Conservation (phyloP, 345 rosid species). For the Citrus reticulata region DNA sequence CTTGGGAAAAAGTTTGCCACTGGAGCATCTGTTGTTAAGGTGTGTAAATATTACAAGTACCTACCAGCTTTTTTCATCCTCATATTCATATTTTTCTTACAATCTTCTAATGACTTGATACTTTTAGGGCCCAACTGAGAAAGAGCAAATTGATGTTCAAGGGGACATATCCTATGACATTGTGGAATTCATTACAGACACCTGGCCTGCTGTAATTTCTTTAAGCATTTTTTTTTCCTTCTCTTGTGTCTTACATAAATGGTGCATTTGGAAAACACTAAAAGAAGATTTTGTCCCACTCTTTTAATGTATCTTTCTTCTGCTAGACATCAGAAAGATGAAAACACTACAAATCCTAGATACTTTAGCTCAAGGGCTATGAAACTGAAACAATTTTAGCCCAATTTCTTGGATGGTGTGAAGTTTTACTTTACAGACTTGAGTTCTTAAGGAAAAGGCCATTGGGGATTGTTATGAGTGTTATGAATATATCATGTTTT, state of each 20-base stretch:
- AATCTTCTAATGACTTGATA: constrained; percentile 4
- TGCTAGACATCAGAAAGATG: neutral
- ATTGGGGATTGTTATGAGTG: too few relatives aligned
- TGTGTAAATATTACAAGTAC: constrained; percentile 17
- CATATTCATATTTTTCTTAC: constrained; percentile 1
- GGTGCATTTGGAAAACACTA: neutral
- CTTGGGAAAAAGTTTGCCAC: constrained; percentile 98
- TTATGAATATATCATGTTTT: too few relatives aligned
- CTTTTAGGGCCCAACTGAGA: constrained; percentile 90
- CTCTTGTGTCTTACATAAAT: neutral
- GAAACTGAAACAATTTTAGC: neutral
- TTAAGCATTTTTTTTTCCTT: neutral
- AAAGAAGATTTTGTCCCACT: neutral
- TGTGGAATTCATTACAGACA: constrained; percentile 79
- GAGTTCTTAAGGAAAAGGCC: neutral
- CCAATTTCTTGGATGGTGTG: neutral
- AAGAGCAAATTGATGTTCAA: constrained; percentile 98
- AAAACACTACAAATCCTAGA: neutral
- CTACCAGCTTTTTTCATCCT: neutral
- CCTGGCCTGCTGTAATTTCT: constrained; percentile 75
- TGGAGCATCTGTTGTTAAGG: constrained; percentile 98
- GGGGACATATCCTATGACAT: constrained; percentile 89
- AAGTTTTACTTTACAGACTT: neutral
- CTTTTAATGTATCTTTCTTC: neutral
- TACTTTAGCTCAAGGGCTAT: neutral